Evolutionary conservation across 1,139 yeast species (phyloP).

Genomic region (Sugiyamaella xylanicola): DNA sequence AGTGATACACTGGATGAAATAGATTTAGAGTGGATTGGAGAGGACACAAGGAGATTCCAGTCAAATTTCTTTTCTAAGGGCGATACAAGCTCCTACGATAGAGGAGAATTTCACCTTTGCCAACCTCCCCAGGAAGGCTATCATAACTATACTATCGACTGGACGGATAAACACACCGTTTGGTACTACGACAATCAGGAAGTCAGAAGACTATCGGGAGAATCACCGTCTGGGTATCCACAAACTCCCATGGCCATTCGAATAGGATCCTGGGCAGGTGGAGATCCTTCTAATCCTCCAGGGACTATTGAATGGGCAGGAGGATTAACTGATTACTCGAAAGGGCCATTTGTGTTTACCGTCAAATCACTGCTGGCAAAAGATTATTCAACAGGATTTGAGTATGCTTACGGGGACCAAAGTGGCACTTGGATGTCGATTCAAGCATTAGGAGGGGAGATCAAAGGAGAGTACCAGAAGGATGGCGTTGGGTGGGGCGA

Average conservation of each 20-base stretch:
- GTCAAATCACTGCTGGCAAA: conserved; percentile 62
- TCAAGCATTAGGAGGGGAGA: conserved; percentile 60
- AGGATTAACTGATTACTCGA: conserved; percentile 64
- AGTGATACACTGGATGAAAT: conserved; percentile 87
- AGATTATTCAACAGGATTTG: conserved; percentile 79
- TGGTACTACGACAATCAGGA: conserved; percentile 65
- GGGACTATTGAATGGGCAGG: conserved; percentile 90
- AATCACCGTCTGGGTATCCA: conserved; percentile 58
- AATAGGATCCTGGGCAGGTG: conserved; percentile 83
- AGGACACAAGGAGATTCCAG: conserved; percentile 71
- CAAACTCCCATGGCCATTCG: conserved; percentile 74
- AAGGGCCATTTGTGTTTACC: conserved; percentile 70
- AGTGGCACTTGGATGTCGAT: conserved; percentile 73
- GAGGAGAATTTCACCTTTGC: conserved; percentile 73
- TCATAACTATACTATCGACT: conserved; percentile 80
- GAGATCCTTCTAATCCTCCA: conserved; percentile 58
- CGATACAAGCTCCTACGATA: conserved; percentile 66
- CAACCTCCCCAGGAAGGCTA: conserved; percentile 51
- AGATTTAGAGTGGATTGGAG: conserved; percentile 83
- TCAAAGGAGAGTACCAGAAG: conserved; percentile 34
- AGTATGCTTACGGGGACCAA: conserved; percentile 64
- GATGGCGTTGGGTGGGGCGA: conserved; percentile 6
- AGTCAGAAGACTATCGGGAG: conserved; percentile 53
- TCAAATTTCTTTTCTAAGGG: conserved; percentile 85
- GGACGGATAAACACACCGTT: conserved; percentile 63